Percentiles rank a stretch among this genome's conserved stretches.
Conservation (phyloP, 1,284 basidiomycete species). For the Sporisorium exsertum region DNA sequence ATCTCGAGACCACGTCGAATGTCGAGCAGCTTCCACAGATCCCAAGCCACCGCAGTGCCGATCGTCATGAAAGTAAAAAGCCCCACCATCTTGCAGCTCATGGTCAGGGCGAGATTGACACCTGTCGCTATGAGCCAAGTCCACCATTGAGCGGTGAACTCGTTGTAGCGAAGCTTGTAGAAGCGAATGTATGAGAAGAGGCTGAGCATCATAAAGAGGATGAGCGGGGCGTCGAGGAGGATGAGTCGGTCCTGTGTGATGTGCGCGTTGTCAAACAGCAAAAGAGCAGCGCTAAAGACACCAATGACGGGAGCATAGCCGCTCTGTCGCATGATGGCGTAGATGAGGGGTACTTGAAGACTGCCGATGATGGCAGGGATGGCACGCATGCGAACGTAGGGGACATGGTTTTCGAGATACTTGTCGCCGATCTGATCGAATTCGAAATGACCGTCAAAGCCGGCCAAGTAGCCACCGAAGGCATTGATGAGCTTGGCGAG, state of each 20-base stretch:
- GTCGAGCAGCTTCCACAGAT: slow-evolving; percentile 95
- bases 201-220: slow-evolving; percentile 94
- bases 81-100: slow-evolving; percentile 98
- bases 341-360: slow-evolving; percentile 89
- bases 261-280: slow-evolving; percentile 98
- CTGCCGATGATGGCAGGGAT: slow-evolving; percentile 90
- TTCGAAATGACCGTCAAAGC: slow-evolving; percentile 91
- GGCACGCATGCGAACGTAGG: slow-evolving; percentile 91
- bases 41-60: slow-evolving; percentile 89
- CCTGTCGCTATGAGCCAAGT: slow-evolving; percentile 91
- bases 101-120: slow-evolving; percentile 90
- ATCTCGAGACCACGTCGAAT: slow-evolving; percentile 78
- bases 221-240: slow-evolving; percentile 90
- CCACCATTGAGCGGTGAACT: slow-evolving; percentile 79
- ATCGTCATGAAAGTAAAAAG: slow-evolving; percentile 90
- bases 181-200: slow-evolving; percentile 96
- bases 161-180: slow-evolving; percentile 88
- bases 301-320: slow-evolving; percentile 91
- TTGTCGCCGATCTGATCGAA: slow-evolving; percentile 97
- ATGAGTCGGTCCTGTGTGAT: slow-evolving; percentile 95
- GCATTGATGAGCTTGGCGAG: slow-evolving; percentile 73
- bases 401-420: slow-evolving; percentile 86
- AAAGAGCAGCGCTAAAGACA: slow-evolving; percentile 84
- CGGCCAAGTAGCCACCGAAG: slow-evolving; percentile 93
- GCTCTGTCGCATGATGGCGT: slow-evolving; percentile 96